Evolutionary conservation across 176 grass and related monocot species (phyloP), one percentile per base, ranked within the genome.

Genomic region (Zoysia japonica): DNA sequence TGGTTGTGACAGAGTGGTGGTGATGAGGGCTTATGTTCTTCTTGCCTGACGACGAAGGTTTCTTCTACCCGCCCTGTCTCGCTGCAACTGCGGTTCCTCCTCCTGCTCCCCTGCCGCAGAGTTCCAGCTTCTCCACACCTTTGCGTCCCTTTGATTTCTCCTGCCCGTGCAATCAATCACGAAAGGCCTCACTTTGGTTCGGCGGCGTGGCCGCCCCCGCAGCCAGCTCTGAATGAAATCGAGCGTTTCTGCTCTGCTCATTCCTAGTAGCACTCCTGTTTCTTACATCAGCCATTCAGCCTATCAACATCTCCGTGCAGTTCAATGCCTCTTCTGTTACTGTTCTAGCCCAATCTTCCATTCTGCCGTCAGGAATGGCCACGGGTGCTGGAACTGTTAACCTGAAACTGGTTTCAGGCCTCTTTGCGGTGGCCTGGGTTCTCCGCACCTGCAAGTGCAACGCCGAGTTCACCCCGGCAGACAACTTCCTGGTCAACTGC

Each of bases 401-500:
- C 12, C 47, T 76, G 15, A 80, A 67, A 2, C 38, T 48, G 9
- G 10, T 49, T 68, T 67, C 78, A 9, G 43, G 42, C 62, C 57
- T 88, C 46, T 19, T 76, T 56, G 71, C 66, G 65, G 55, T 54
- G 50, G 57, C 54, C 69, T 84, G 74, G 59, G 10, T 69, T 6
- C 40, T 81, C 80, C 28, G 28, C 28, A 0, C 28, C 28, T 28
- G 28, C 28, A n/a, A 42, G 56, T 90, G 74, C 56, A 80, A 50
- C 36, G 92, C 92, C 37, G 70, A 83, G 65, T 98, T 98, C 87
- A 84, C 86, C 65, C 90, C 95, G 5, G 84, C 72, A 62, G 95
- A 98, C 71, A 90, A 92, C 77, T 91, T 90, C 65, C 89, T 94
- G 67, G 85, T 98, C 80, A 86, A 81, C 75, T 98, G 92, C 1